A percentile compares a stretch with the other conserved stretches of the same genome.
Evolutionary conservation across 495 filamentous ascomycete genomes (phyloP).

Genomic region (Aspergillus incahuasiensis): DNA sequence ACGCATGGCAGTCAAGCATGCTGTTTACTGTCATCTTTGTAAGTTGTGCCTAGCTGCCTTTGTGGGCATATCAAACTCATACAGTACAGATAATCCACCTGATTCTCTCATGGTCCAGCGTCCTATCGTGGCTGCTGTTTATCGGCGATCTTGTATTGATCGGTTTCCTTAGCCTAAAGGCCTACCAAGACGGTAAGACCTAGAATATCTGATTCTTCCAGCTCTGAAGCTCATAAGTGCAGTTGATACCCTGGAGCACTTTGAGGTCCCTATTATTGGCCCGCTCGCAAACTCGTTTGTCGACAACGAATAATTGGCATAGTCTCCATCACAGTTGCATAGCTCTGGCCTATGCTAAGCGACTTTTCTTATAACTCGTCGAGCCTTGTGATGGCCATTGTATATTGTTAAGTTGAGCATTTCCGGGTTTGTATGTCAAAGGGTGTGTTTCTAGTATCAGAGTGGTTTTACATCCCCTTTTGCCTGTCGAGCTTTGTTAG

Average conservation of each 20-base stretch:
- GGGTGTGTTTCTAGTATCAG: not conserved
- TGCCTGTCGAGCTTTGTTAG: not conserved
- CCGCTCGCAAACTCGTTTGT: constrained; percentile 80
- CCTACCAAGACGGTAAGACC: constrained; percentile 72
- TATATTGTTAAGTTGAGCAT: constrained; percentile 9
- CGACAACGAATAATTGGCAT: constrained; percentile 76
- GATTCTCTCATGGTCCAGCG: constrained; percentile 74
- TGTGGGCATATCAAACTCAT: not conserved
- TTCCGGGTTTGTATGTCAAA: not conserved
- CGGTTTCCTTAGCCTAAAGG: constrained; percentile 67
- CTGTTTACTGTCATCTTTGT: constrained; percentile 83
- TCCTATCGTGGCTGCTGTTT: constrained; percentile 81
- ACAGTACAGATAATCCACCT: constrained; percentile 62
- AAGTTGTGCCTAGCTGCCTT: constrained; percentile 21
- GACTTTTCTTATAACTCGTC: not conserved
- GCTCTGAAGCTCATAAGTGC: not conserved
- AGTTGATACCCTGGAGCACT: constrained; percentile 88
- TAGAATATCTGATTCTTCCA: not conserved
- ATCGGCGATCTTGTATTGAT: constrained; percentile 71
- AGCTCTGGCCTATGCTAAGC: not conserved
- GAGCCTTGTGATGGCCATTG: not conserved
- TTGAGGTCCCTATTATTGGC: constrained; percentile 80
- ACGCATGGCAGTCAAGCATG: constrained; percentile 91
- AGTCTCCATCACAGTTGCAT: not conserved
- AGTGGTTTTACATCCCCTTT: not conserved